These are phyloP conservation scores for Talaromyces atroroseus DNA, from an alignment of 2,329 filamentous ascomycete genomes.

Conservation along the genomic window DNA sequence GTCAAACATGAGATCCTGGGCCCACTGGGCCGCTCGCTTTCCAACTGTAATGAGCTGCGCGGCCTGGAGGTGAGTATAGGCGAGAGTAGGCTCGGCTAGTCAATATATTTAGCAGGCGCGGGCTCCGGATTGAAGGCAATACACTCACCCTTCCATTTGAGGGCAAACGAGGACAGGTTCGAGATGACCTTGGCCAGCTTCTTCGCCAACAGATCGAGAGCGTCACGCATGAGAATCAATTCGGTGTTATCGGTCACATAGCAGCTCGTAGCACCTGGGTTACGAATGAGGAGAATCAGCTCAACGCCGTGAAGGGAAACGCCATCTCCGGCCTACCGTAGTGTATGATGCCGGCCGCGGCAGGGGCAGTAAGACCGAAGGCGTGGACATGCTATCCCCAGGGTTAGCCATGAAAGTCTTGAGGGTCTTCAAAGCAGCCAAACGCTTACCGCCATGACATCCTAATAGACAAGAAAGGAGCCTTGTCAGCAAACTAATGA, in stretches of 20 bases:
- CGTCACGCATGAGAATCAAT: constrained; percentile 69
- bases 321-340: constrained; percentile 55
- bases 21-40: constrained; percentile 64
- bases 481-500: constrained; percentile 41
- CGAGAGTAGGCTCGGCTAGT: constrained; percentile 4
- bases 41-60: constrained; percentile 58
- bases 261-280: constrained; percentile 25
- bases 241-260: constrained; percentile 67
- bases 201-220: constrained; percentile 66
- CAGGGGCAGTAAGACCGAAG: constrained; percentile 46
- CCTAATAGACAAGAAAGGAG: constrained; percentile 26
- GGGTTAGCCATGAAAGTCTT: background rate
- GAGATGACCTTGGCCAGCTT: constrained; percentile 75
- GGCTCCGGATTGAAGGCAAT: constrained; percentile 69
- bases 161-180: constrained; percentile 67
- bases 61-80: constrained; percentile 24
- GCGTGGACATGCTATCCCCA: constrained; percentile 52
- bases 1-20: constrained; percentile 70
- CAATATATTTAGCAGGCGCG: constrained; percentile 24
- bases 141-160: constrained; percentile 68
- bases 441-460: constrained; percentile 46
- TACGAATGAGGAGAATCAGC: constrained; percentile 15
- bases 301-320: constrained; percentile 35
- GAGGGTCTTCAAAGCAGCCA: background rate
- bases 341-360: constrained; percentile 79